Base-by-base conservation (phyloP, 2,329 filamentous ascomycete genomes). In the Teratosphaeria nubilosa region DNA sequence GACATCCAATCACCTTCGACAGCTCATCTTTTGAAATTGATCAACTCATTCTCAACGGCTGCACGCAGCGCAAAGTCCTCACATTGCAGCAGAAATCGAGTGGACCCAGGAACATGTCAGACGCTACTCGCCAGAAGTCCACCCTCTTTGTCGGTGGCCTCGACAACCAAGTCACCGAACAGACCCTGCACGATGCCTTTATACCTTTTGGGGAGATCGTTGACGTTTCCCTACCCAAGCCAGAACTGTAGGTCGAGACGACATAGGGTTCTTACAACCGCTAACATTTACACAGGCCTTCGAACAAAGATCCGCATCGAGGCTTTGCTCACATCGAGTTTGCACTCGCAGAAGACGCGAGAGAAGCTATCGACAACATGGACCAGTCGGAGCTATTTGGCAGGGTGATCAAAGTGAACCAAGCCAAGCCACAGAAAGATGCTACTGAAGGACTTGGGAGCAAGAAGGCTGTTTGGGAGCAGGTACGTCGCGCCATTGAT, bases 311-410 rank as follows among this genome's bases (percentile, higher is more conserved):
- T 48, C 78, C 85, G 31, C 94, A 99, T 73, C 82, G 91, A 56
- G 94, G 95, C 0, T 99, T 97, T 73, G 94, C 91, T 59, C 97
- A 99, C 72, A 89, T 99, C 55, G 94, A 99, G 70, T 99, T 89
- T 69, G 91, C 96, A 68, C 82, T 90, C 58, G 81, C 85, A 13
- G 83, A 86, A 58, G 94, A 99, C 74, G 92, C 91, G 30, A 86
- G 86, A 69, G 92, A 97, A 75, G 94, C 94, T 55, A 96, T 99
- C 72, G 91, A 97, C 79, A 99, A 99, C 72, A 97, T 99, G 92
- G 90, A 99, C 71, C 91, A 96, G 72, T 88, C 91, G 60, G 92
- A 97, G 76, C 82, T 99, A 52, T 97, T 92, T 71, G 95, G 94
- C 11, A 84, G 90, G 60, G 86, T 94, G 14, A 87, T 99, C 72